phyloP scores from a whole-genome alignment of 257 asterid species.

The Nicotiana undulata region DNA sequence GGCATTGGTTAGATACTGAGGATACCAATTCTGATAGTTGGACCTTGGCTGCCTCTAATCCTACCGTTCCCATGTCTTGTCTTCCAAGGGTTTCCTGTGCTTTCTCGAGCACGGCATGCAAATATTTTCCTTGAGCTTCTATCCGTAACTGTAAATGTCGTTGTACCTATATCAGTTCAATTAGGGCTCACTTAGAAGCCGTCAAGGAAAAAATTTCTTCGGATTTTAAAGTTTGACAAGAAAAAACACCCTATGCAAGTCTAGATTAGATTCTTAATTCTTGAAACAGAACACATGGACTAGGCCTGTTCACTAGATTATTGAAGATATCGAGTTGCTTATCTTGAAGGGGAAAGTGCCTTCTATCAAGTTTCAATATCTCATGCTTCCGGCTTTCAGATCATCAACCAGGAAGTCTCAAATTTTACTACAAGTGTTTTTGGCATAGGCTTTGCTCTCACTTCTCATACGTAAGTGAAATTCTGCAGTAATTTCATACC shows the following conservation, averaged over 20 bases:
- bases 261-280: not conserved
- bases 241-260: not conserved
- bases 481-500: conserved; percentile 31
- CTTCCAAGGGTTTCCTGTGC: conserved; percentile 86
- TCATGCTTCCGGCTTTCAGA: not conserved
- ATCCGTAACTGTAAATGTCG: conserved; percentile 74
- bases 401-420: not conserved
- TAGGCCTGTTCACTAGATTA: not conserved
- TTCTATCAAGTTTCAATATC: not conserved
- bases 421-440: not conserved
- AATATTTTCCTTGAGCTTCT: conserved; percentile 84
- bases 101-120: conserved; percentile 81
- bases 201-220: not conserved
- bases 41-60: conserved; percentile 74
- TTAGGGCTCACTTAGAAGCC: conserved; percentile 13
- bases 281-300: not conserved
- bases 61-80: conserved; percentile 55
- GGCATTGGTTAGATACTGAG: conserved; percentile 70
- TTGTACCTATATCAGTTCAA: conserved; percentile 56
- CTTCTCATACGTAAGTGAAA: not conserved
- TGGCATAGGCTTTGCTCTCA: conserved; percentile 1
- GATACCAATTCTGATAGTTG: conserved; percentile 74
- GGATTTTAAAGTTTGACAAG: not conserved
- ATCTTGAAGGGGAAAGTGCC: not conserved
- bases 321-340: not conserved